These are phyloP conservation scores for Hypericum perforatum DNA, from an alignment of 345 rosid genomes.

Conservation along the genomic window DNA sequence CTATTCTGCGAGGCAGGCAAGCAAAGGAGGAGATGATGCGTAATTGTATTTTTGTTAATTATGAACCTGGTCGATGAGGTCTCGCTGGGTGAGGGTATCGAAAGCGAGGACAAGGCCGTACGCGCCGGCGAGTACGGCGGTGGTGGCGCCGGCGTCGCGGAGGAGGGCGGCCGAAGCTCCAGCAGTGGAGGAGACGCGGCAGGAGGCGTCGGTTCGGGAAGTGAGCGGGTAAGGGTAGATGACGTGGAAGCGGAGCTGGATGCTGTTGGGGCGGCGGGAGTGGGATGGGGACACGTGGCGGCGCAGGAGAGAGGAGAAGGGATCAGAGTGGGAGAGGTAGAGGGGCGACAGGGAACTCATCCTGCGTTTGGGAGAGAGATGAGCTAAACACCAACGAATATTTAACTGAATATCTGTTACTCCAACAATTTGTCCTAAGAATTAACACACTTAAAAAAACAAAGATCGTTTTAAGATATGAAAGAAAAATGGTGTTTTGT, in stretches of 20 bases:
- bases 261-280: not conserved
- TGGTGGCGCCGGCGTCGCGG: slow-evolving; percentile 62
- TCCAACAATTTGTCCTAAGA: no score
- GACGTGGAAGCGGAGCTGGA: not conserved
- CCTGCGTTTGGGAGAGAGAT: no score
- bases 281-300: not conserved
- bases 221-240: not conserved
- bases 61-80: slow-evolving; percentile 58
- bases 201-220: slow-evolving; percentile 1
- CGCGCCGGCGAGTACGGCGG: slow-evolving; percentile 62
- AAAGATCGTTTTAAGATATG: no score
- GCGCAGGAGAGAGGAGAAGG: not conserved
- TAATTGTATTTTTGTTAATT: not conserved
- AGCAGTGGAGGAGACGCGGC: slow-evolving; percentile 3
- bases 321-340: not conserved
- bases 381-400: no score
- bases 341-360: no score
- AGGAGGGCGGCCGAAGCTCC: slow-evolving; percentile 19
- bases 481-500: no score
- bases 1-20: not conserved
- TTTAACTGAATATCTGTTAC: no score
- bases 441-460: no score
- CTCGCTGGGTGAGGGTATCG: slow-evolving; percentile 47
- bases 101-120: slow-evolving; percentile 56
- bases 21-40: not conserved